A percentile compares a stretch with the other conserved stretches of the same genome.
Evolutionary conservation across 768 basidiomycete species (phyloP).

Genomic region (Hebeloma cylindrosporum): DNA sequence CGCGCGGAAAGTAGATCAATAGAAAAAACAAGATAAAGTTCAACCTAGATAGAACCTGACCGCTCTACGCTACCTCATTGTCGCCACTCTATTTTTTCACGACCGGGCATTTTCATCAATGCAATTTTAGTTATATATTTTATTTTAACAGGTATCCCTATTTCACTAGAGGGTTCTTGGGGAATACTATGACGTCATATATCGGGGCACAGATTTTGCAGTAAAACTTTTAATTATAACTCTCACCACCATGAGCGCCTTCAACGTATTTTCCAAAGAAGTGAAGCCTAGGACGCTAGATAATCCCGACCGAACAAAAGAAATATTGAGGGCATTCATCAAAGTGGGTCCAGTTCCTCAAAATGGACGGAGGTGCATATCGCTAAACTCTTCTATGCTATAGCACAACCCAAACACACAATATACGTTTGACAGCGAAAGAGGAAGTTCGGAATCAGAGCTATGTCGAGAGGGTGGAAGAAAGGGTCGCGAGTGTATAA

Average conservation of each 20-base stretch:
- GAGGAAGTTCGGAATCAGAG: slow-evolving; percentile 55
- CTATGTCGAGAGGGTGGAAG: slow-evolving; percentile 51
- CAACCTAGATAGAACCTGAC: too few relatives aligned
- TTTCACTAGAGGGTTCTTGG: not conserved
- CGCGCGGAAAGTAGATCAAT: slow-evolving; percentile 45
- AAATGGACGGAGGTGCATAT: not conserved
- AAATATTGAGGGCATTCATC: slow-evolving; percentile 41
- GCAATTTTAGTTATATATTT: slow-evolving; percentile 3
- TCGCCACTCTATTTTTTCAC: not conserved
- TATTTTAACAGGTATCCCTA: not conserved
- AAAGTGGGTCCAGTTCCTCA: slow-evolving; percentile 29
- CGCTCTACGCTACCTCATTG: too few relatives aligned
- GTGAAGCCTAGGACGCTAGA: too few relatives aligned
- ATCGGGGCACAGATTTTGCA: not conserved
- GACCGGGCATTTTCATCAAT: slow-evolving; percentile 16
- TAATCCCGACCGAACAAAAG: slow-evolving; percentile 30
- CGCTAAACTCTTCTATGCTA: not conserved
- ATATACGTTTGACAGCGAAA: slow-evolving; percentile 66
- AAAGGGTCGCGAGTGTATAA: slow-evolving; percentile 52
- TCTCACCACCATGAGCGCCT: not conserved
- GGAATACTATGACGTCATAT: slow-evolving; percentile 7
- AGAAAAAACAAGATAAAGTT: not conserved
- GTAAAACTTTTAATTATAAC: too few relatives aligned
- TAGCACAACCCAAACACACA: slow-evolving; percentile 49
- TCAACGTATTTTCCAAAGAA: too few relatives aligned